These are phyloP conservation scores for Pseudogymnoascus sp. DNA, from an alignment of 2,329 filamentous ascomycete species.

Conservation along the genomic window DNA sequence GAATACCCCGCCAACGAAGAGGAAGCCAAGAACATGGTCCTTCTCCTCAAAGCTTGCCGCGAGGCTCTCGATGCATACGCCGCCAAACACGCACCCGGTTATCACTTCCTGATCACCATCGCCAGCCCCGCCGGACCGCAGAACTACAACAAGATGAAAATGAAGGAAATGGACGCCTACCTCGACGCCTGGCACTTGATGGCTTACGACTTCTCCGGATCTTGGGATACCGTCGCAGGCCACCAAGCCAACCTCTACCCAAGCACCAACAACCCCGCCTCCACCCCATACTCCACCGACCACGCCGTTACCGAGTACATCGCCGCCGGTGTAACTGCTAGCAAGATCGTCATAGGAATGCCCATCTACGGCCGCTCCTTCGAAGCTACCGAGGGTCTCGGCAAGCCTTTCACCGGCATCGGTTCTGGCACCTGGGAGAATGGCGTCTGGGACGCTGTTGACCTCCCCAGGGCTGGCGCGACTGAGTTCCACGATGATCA, in stretches of 20 bases:
- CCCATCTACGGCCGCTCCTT: slow-evolving; percentile 74
- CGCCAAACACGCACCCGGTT: slow-evolving; percentile 33
- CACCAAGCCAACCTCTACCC: slow-evolving; percentile 66
- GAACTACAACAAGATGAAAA: slow-evolving; percentile 40
- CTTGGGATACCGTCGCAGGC: slow-evolving; percentile 53
- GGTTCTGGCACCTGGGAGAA: slow-evolving; percentile 64
- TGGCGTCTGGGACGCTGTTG: slow-evolving; percentile 77
- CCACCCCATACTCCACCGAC: slow-evolving; percentile 63
- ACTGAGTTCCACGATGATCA: slow-evolving; percentile 47
- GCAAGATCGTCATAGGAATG: slow-evolving; percentile 69
- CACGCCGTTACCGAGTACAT: slow-evolving; percentile 59
- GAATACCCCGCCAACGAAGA: slow-evolving; percentile 20
- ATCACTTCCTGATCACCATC: slow-evolving; percentile 47
- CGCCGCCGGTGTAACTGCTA: slow-evolving; percentile 47
- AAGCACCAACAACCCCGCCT: slow-evolving; percentile 40
- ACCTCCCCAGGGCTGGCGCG: slow-evolving; percentile 54
- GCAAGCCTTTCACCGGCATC: slow-evolving; percentile 52
- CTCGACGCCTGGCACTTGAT: slow-evolving; percentile 55
- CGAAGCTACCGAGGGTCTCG: slow-evolving; percentile 55
- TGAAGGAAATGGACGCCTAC: slow-evolving; percentile 36
- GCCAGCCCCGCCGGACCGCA: slow-evolving; percentile 41
- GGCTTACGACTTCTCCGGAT: slow-evolving; percentile 64
- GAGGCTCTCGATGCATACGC: slow-evolving; percentile 41
- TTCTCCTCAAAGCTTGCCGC: slow-evolving; percentile 24
- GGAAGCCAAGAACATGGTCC: slow-evolving; percentile 25